Base-by-base conservation (phyloP, 495 filamentous ascomycete genomes). In the Penicillium parvum region DNA sequence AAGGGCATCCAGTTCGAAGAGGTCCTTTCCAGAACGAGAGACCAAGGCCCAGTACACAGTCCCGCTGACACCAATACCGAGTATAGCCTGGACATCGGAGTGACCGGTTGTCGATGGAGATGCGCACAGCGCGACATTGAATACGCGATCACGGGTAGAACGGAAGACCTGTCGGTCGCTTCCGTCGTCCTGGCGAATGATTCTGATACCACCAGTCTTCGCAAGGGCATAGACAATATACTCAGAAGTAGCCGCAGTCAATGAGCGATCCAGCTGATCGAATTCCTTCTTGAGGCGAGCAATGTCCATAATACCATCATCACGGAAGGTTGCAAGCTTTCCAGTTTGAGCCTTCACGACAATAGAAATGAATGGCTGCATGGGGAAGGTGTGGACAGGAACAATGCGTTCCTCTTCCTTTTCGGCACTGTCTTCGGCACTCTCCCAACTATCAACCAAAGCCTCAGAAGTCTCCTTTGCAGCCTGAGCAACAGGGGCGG, bases 201-300 rank as follows among this genome's bases (percentile, higher is more conserved):
- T 83, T 30, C 90, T 77, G 38, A 97, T 77, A 21, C 94, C 92
- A 17, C 88, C 90, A 44, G 84, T 85, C 72, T 95, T 96, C 12
- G 84, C 84, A 63, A 95, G 83, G 21, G 88, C 88, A 58, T 96
- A 97, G 7, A 86, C 84, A 53, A 99, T 99, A 64, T 88, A 95
- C 10, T 83, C 81, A 49, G 85, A 84, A n/a, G 87, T 88, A 21
- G 90, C 91, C 3, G 90, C 82, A 21, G 88, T 89, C 32, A 99
- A 73, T 35, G 88, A 92, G 38, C 94, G 86, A 58, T 99, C 94
- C 35, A 94, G 79, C 63, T 97, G 94, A 63, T 99, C 94, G 52
- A 97, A 97, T 5, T 92, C 86, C 65, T 97, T 96, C 72, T 95
- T 95, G 40, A 96, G 75, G 28, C 88, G 81, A 27, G 91, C 90